Conservation (phyloP, 306 rosid genomes). For the Calophaca sinica region DNA sequence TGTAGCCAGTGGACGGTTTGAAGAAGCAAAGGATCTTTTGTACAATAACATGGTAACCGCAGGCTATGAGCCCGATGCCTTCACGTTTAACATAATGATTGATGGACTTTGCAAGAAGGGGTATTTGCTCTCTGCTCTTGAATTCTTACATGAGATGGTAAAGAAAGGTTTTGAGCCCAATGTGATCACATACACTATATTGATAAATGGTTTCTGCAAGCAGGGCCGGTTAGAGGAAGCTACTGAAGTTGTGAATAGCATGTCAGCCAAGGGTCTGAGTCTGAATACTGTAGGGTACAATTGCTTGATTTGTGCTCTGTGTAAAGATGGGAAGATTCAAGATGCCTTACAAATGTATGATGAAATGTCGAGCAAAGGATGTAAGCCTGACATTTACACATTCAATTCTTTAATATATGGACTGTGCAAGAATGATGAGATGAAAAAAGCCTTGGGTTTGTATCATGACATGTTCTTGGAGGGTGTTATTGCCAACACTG, state of each 20-base stretch:
- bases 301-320: constrained; percentile 71
- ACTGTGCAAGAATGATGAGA: constrained; percentile 66
- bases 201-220: constrained; percentile 81
- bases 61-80: constrained; percentile 76
- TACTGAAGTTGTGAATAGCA: constrained; percentile 64
- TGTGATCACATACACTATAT: constrained; percentile 78
- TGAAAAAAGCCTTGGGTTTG: constrained; percentile 73
- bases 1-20: constrained; percentile 67
- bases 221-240: constrained; percentile 72
- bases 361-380: constrained; percentile 76
- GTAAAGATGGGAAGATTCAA: constrained; percentile 65
- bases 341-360: constrained; percentile 65
- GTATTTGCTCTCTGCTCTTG: constrained; percentile 65
- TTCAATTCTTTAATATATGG: constrained; percentile 83
- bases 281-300: constrained; percentile 83
- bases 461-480: constrained; percentile 79
- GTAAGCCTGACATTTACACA: constrained; percentile 83
- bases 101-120: constrained; percentile 86
- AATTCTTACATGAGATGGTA: constrained; percentile 69
- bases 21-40: constrained; percentile 72
- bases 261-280: constrained; percentile 69
- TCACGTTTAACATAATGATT: constrained; percentile 79
- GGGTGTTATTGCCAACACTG: constrained; percentile 89
- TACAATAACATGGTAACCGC: constrained; percentile 57
- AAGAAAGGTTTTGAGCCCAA: constrained; percentile 74